These are phyloP conservation scores for Mycena polygramma DNA, from an alignment of 768 basidiomycete genomes.

Conservation along the genomic window DNA sequence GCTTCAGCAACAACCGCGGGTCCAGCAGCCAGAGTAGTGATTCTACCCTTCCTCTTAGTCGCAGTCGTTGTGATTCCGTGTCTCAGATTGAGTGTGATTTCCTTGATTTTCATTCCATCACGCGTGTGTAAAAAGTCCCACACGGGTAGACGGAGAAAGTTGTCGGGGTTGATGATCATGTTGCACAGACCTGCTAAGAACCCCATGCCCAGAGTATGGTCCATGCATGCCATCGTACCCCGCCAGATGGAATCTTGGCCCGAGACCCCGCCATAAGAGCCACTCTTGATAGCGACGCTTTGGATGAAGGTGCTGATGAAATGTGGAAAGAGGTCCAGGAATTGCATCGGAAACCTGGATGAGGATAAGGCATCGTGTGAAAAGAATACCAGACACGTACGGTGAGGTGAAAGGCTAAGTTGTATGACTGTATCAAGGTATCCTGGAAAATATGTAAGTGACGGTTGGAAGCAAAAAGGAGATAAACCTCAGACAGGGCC, in stretches of 20 bases:
- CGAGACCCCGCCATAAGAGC: slow-evolving; percentile 23
- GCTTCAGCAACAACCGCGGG: slow-evolving; percentile 1
- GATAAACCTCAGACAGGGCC: too few species aligned
- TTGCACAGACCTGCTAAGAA: slow-evolving; percentile 16
- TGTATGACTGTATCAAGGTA: too few species aligned
- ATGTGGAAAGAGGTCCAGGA: slow-evolving; percentile 8
- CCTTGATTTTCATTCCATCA: not conserved
- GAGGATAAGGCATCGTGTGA: too few species aligned
- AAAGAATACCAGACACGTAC: too few species aligned
- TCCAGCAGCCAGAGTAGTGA: slow-evolving; percentile 8
- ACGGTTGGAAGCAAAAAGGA: too few species aligned
- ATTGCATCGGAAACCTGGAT: too few species aligned
- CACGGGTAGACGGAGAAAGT: slow-evolving; percentile 19
- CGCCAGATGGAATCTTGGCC: slow-evolving; percentile 28
- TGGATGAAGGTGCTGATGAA: slow-evolving; percentile 11
- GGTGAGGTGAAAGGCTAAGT: too few species aligned
- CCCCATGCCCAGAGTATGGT: slow-evolving; percentile 23
- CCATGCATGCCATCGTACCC: slow-evolving; percentile 16
- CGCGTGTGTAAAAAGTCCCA: slow-evolving; percentile 19
- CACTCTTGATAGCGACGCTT: slow-evolving; percentile 15
- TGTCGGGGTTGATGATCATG: slow-evolving; percentile 13
- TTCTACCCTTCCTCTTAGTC: slow-evolving; percentile 10
- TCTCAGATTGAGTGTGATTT: slow-evolving; percentile 14
- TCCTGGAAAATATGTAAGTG: too few species aligned
- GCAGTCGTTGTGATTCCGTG: slow-evolving; percentile 6